phyloP scores from a whole-genome alignment of 495 filamentous ascomycete genomes.

The Hypoxylon rickii region DNA sequence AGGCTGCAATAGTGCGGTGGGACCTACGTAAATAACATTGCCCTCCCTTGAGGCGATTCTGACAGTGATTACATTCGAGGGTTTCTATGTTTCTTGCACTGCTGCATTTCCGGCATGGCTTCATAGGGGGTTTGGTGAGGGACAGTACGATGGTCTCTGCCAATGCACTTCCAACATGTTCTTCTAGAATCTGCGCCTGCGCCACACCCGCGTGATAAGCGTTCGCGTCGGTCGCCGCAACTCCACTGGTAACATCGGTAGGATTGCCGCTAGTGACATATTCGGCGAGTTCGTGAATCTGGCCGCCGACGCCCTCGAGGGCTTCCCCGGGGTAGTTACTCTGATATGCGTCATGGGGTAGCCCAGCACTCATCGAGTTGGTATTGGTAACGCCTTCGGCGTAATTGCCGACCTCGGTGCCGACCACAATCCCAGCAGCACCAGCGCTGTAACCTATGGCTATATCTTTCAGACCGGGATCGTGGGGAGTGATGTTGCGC shows the following conservation, averaged over 20 bases:
- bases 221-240: constrained; percentile 1
- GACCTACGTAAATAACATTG: constrained; percentile 5
- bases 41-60: background rate
- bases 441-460: constrained; percentile 1
- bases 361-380: constrained; percentile 9
- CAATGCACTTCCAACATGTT: background rate
- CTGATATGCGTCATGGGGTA: constrained; percentile 1
- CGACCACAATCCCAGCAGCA: background rate
- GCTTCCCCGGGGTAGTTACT: constrained; percentile 13
- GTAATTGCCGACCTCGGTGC: constrained; percentile 12
- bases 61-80: background rate
- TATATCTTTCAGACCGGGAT: constrained; percentile 9
- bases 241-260: background rate
- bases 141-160: constrained; percentile 1
- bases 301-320: background rate
- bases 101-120: background rate
- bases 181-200: constrained; percentile 7
- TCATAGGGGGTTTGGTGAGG: background rate
- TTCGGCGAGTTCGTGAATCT: constrained; percentile 7
- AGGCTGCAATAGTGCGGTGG: no score
- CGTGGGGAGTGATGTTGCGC: background rate
- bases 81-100: background rate
- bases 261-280: background rate
- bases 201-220: constrained; percentile 17
- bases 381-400: constrained; percentile 8